phyloP scores from a whole-genome alignment of 2,329 filamentous ascomycete genomes.

The Penicillium sp. region DNA sequence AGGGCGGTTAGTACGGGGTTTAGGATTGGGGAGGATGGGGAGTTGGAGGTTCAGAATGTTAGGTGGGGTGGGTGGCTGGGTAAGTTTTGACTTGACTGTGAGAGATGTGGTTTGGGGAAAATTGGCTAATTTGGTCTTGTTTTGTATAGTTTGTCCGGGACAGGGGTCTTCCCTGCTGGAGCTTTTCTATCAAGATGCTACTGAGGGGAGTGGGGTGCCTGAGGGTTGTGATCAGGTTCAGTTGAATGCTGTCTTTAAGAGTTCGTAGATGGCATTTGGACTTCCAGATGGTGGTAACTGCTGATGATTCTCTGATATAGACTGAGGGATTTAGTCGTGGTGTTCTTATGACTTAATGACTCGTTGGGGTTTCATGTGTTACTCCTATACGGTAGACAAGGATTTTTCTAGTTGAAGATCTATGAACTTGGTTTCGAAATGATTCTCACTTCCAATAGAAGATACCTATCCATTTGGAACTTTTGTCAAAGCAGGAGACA shows the following conservation, averaged over 20 bases:
- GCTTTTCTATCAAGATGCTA: slow-evolving; percentile 13
- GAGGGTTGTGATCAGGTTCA: slow-evolving; percentile 15
- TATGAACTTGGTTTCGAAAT: neutral
- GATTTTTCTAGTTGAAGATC: neutral
- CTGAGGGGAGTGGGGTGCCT: slow-evolving; percentile 1
- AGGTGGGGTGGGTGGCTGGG: slow-evolving; percentile 20
- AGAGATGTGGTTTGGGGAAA: neutral
- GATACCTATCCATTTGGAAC: too few relatives aligned
- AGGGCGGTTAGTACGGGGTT: slow-evolving; percentile 14
- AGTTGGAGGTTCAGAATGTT: slow-evolving; percentile 2
- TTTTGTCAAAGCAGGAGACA: too few relatives aligned
- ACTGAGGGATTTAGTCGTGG: neutral
- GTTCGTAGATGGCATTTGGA: neutral
- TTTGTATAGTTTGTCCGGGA: neutral
- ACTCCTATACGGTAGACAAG: neutral
- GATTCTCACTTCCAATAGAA: neutral
- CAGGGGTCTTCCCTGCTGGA: slow-evolving; percentile 6
- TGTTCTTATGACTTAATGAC: neutral
- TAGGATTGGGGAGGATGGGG: neutral
- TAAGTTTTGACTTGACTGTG: slow-evolving; percentile 33
- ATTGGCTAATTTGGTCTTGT: neutral
- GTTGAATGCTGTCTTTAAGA: neutral
- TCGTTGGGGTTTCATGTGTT: neutral
- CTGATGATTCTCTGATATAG: neutral
- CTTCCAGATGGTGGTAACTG: too few relatives aligned